These are phyloP conservation scores for Aphanoascus verrucosus DNA, from an alignment of 2,329 filamentous ascomycete species.

Conservation along the genomic window DNA sequence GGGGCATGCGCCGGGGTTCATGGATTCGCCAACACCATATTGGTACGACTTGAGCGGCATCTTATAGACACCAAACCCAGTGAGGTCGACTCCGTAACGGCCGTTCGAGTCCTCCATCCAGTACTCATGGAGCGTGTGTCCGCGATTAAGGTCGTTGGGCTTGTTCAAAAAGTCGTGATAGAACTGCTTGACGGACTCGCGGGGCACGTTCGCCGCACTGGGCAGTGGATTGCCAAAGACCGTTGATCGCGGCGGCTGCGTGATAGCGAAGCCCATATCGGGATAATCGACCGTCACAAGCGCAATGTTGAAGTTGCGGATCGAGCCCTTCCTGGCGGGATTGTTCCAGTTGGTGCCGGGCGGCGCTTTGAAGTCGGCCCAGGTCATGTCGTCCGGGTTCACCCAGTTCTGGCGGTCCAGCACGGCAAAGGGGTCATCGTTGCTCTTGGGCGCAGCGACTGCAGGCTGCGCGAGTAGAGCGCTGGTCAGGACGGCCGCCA, in stretches of 20 bases:
- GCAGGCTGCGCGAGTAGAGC: slow-evolving; percentile 11
- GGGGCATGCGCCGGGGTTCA: slow-evolving; percentile 15
- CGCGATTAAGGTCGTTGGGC: slow-evolving; percentile 14
- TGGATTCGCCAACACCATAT: slow-evolving; percentile 13
- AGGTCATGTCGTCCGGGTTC: slow-evolving; percentile 18
- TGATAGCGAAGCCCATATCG: slow-evolving; percentile 14
- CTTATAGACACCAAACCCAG: slow-evolving; percentile 15
- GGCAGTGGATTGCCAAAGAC: slow-evolving; percentile 16
- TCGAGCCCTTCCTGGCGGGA: slow-evolving; percentile 14
- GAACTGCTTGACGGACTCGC: slow-evolving; percentile 13
- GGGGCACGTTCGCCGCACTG: slow-evolving; percentile 12
- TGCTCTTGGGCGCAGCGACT: neutral
- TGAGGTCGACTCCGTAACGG: slow-evolving; percentile 16
- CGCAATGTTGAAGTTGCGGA: slow-evolving; percentile 18
- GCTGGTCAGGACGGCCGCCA: slow-evolving; percentile 11
- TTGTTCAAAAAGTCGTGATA: slow-evolving; percentile 18
- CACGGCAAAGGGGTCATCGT: slow-evolving; percentile 15
- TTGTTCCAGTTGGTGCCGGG: slow-evolving; percentile 17
- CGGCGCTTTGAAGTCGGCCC: slow-evolving; percentile 14
- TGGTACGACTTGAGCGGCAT: slow-evolving; percentile 14
- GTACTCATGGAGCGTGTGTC: slow-evolving; percentile 17
- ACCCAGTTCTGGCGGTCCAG: slow-evolving; percentile 17
- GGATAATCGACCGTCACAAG: slow-evolving; percentile 16
- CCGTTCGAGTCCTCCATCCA: slow-evolving; percentile 18
- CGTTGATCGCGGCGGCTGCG: slow-evolving; percentile 9